Evolutionary conservation across 768 basidiomycete species (phyloP), one percentile per base, ranked within the genome.

Genomic region (Boletus vermiculosoides): DNA sequence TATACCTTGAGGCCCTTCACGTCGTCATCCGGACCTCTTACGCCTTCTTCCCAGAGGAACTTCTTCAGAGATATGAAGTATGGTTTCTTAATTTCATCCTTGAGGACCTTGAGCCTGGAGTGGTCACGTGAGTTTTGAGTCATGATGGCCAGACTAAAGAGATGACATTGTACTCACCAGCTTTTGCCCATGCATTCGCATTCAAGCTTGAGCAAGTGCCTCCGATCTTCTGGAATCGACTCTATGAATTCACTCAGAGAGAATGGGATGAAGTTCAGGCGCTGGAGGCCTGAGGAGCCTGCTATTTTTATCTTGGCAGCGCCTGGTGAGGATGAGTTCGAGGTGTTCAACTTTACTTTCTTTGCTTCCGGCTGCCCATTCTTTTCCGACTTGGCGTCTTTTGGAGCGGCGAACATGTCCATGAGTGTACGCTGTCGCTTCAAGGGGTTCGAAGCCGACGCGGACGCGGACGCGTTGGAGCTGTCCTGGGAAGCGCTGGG

Each of bases 51-150:
- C 80, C 82, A 85, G 20, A 92, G 77, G 61, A 84, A 90, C 51
- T 76, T 73, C 70, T 93, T 92, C 54, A 93, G 70, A 25, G 80
- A 66, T 50, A 92, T 71, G 64, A 93, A 93, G 71, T 92, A 93
- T 0, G 87, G 81, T 65, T 90, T 87, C 63, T 77, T 80, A 50
- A 93, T 80, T 66, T 93, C 91, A 57, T 85, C 81, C 59, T 85
- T 83, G 54, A 93, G 77, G 36, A 88, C 62, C 66, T 87, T 87
- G 42, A 92, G 75, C 91, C 89, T 92, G 59, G 45, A 58, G 30
- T 41, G 54, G 57, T 52, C 48, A 22, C 30, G 50, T 71, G 31
- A 54, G 39, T 44, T 36, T 12, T 33, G 39, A 25, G 25, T 25
- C 25, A 25, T 25, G 39, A 28, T 18, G 13, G 30, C 45, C 30